Evolutionary conservation across 2,329 filamentous ascomycete species (phyloP), one percentile per base, ranked within the genome.

Genomic region (Macrophomina phaseolina): DNA sequence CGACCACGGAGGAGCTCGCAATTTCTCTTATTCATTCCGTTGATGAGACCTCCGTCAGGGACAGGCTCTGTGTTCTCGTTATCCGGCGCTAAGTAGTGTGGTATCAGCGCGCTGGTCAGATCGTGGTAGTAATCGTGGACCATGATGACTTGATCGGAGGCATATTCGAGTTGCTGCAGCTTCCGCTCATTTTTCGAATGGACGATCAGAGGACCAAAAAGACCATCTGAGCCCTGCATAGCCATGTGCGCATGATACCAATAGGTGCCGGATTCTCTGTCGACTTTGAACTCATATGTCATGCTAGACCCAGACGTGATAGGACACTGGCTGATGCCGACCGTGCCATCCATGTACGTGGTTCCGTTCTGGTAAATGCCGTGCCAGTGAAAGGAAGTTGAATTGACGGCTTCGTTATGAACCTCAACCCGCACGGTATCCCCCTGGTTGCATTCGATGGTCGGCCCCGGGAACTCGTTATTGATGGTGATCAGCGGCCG

Each of bases 221-320:
- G 81, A 7, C 90, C 90, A 74, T 92, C 90, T 1, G 90, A 89
- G 68, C 91, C 91, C 74, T 91, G 89, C 32, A 85, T 87, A 69
- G 83, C 82, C 28, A 84, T 84, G 73, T 92, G 90, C 2, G 88
- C 90, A 74, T 92, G 90, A 71, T 93, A 94, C 91, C 91, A 93
- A 77, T 92, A 93, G 0, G 90, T 91, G 32, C 91, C 91, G 0
- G 88, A 60, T 32, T 69, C 67, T 84, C 45, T 79, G 16, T 55
- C 34, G 7, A 64, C 86, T 3, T 84, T 89, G 73, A 92, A 91
- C 74, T 90, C 86, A 76, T 92, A 93, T 2, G 85, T 89, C 72
- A 93, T 88, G 12, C 81, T 85, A 16, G 80, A 78, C 4, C 90
- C 90, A 0, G 90, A 85, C 0, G 83, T 80, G 65, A 93, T 89